Evolutionary conservation across 306 rosid genomes (phyloP), one percentile per base, ranked within the genome.

Genomic region (Malus sieversii): DNA sequence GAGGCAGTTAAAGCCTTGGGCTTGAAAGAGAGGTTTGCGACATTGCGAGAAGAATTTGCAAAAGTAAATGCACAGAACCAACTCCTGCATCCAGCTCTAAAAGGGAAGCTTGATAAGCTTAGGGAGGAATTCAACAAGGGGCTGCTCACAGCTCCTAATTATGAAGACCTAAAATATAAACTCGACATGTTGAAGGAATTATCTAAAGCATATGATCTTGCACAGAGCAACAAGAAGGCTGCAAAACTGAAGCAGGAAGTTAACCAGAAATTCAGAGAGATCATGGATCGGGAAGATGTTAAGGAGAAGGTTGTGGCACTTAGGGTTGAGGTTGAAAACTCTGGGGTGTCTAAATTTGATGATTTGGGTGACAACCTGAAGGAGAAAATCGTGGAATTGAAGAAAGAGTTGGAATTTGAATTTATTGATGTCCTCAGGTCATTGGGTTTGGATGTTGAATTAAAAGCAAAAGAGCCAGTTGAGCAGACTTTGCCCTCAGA

Each of bases 1-100:
- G 88, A 85, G 88, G 96, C 92, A 14, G 83, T 80, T 65, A 86
- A 89, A 73, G 79, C 89, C 77, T 3, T 78, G 73, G 96, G 96
- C 63, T 79, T 95, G 74, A 71, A 86, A 53, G 91, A 87, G 52
- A 85, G 82, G 81, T 78, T 90, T 77, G 83, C 27, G 3, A 66
- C 75, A 57, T 61, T 92, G 80, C 82, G 75, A 15, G 91, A 80
- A 76, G 92, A 95, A 72, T 77, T 85, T 83, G 80, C 84, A 10
- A 86, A 85, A 77, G 87, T 74, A 74, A 85, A 72, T 76, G 75
- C 88, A 25, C 82, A 76, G 44, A 86, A 84, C 67, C 90, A 84
- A 75, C 71, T 71, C 52, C 12, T 81, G 72, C 87, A 87, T 79
- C 92, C 93, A 51, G 76, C 74, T 62, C 81, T 92, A 79, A 82